phyloP scores from a whole-genome alignment of 169 alveolate genomes.

The Eimeria falciformis region DNA sequence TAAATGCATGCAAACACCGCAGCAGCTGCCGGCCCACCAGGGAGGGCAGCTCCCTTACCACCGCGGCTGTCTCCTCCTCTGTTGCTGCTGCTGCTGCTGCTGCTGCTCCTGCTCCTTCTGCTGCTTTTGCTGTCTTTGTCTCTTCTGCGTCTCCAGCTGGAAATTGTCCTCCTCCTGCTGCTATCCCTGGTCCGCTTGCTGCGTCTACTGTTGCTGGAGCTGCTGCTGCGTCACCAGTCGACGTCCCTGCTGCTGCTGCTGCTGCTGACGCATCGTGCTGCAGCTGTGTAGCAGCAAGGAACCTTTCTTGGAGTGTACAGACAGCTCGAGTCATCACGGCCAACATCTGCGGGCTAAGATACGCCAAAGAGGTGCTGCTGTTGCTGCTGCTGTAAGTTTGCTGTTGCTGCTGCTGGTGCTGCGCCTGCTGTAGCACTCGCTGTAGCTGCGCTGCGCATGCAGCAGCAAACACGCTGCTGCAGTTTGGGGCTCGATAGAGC shows the following conservation, averaged over 20 bases:
- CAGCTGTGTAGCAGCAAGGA: not conserved
- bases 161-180: no score
- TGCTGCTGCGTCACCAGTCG: not conserved
- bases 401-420: conserved; percentile 49
- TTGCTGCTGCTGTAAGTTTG: conserved; percentile 28
- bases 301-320: not conserved
- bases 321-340: not conserved
- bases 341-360: conserved; percentile 35
- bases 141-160: not conserved
- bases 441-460: not conserved
- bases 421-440: not conserved
- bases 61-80: not conserved
- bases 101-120: conserved; percentile 5
- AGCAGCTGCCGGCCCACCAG: conserved; percentile 25
- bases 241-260: conserved; percentile 22
- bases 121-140: not conserved
- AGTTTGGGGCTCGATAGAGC: conserved; percentile 30
- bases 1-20: conserved; percentile 12
- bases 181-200: no score
- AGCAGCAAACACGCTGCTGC: conserved; percentile 45
- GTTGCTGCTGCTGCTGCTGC: conserved; percentile 46
- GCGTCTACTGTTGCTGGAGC: not conserved
- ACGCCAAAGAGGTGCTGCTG: conserved; percentile 6
- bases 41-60: not conserved
- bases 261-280: conserved; percentile 4